phyloP scores from a whole-genome alignment of 1,139 yeast genomes.

The Blastobotrys buckinghamii region DNA sequence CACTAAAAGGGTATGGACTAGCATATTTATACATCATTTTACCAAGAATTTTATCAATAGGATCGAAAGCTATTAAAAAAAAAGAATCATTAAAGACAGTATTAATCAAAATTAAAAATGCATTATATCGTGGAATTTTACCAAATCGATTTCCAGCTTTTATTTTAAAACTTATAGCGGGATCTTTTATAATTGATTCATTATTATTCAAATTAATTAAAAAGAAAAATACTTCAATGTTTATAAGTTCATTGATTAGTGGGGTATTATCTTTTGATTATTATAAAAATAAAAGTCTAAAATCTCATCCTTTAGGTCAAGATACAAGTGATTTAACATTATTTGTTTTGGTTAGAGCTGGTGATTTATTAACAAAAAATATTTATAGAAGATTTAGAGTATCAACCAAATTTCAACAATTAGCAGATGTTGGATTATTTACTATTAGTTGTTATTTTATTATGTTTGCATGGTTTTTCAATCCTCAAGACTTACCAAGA shows the following conservation, averaged over 20 bases:
- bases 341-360: constrained; percentile 23
- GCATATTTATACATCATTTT: constrained; percentile 37
- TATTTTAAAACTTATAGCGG: constrained; percentile 27
- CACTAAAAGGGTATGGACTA: constrained; percentile 32
- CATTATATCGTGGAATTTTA: constrained; percentile 28
- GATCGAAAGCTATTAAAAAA: constrained; percentile 22
- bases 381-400: constrained; percentile 11
- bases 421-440: constrained; percentile 27
- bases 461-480: constrained; percentile 40
- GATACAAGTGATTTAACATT: constrained; percentile 26
- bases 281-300: constrained; percentile 16
- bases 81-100: constrained; percentile 16
- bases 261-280: constrained; percentile 15
- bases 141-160: constrained; percentile 36
- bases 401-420: constrained; percentile 20
- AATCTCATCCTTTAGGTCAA: constrained; percentile 11
- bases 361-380: constrained; percentile 21
- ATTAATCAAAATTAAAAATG: constrained; percentile 16
- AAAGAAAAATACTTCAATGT: constrained; percentile 3
- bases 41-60: constrained; percentile 31
- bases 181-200: constrained; percentile 38
- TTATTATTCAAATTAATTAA: constrained; percentile 12
- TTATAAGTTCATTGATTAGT: constrained; percentile 17
- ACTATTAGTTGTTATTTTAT: constrained; percentile 28
- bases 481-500: constrained; percentile 36